phyloP scores from a whole-genome alignment of 2,329 filamentous ascomycete species.

The Xylariaceae sp. region DNA sequence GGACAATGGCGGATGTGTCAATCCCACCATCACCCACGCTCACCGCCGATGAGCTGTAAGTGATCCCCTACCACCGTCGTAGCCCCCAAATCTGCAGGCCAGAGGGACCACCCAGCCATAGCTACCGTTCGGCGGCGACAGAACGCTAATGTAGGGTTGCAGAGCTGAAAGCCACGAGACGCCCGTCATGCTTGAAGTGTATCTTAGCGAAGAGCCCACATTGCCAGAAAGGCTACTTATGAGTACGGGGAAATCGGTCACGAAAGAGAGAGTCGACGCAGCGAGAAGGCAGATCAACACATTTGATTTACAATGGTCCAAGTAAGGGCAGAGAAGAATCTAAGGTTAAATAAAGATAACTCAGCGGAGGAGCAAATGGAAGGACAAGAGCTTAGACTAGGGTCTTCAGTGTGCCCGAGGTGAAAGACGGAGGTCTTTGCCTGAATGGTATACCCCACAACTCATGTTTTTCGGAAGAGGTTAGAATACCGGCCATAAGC shows the following conservation, averaged over 20 bases:
- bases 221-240: slow-evolving; percentile 3
- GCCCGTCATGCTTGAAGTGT: slow-evolving; percentile 11
- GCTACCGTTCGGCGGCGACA: neutral
- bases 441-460: too few relatives aligned
- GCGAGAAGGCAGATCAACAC: neutral
- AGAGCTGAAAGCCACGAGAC: slow-evolving; percentile 3
- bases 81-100: neutral
- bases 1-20: slow-evolving; percentile 5
- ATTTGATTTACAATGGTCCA: slow-evolving; percentile 8
- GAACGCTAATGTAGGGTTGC: slow-evolving; percentile 1
- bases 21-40: slow-evolving; percentile 1
- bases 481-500: too few relatives aligned
- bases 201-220: slow-evolving; percentile 14
- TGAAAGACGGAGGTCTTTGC: too few relatives aligned
- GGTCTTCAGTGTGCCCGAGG: too few relatives aligned
- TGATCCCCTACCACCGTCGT: neutral
- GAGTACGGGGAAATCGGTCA: neutral
- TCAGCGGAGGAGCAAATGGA: too few relatives aligned
- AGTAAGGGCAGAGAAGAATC: neutral
- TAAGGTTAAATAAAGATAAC: neutral
- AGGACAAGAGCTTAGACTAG: too few relatives aligned
- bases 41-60: slow-evolving; percentile 13
- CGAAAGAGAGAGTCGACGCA: neutral
- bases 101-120: too few relatives aligned
- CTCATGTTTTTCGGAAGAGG: too few relatives aligned